Base-by-base conservation (phyloP, 169 alveolate species). In the Plasmodium gallinaceum region DNA sequence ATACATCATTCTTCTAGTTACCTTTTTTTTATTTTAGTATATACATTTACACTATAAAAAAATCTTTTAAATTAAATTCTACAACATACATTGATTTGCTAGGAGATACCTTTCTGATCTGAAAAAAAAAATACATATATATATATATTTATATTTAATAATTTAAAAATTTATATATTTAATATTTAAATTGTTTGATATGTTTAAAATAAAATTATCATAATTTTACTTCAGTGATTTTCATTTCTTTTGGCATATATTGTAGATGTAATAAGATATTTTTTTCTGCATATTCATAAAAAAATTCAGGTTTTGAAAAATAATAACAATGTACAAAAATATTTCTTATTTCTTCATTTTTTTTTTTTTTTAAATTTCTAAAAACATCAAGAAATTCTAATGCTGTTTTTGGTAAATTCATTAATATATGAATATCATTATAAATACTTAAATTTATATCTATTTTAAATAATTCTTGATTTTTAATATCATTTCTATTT, bases 351-450 rank as follows among this genome's bases (percentile, higher is more conserved):
- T 68, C 26, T 20, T 65, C 83, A 4, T 60, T 20, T 12, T 57
- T 37, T 39, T 26, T 26, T n/a, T 71, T 24, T 18, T 68, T 57
- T 7, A 68, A 43, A 32, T 80, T 89, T 51, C 51, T 65, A 16
- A 64, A 51, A 26, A 45, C 88, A 96, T 97, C 97, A 58, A 97
- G 93, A 88, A 96, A 97, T 46, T 95, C 97, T 42, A 96, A 86
- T 12, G 98, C 97, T 57, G 92, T 92, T 90, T 95, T 96, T 7
- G 98, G 98, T 64, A 97, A 90, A 91, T 97, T 97, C 98, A 97
- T 97, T 73, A 96, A 83, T 72, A 96, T 94, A 62, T 97, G 98
- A 43, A 93, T 91, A 51, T 92, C 96, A 66, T 90, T 94, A 54
- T 86, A 80, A 74, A 75, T 68, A 43, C 24, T 8, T 0, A 93